Base-by-base conservation (phyloP, 352 stramenopile species). In the Pythium biforme region DNA sequence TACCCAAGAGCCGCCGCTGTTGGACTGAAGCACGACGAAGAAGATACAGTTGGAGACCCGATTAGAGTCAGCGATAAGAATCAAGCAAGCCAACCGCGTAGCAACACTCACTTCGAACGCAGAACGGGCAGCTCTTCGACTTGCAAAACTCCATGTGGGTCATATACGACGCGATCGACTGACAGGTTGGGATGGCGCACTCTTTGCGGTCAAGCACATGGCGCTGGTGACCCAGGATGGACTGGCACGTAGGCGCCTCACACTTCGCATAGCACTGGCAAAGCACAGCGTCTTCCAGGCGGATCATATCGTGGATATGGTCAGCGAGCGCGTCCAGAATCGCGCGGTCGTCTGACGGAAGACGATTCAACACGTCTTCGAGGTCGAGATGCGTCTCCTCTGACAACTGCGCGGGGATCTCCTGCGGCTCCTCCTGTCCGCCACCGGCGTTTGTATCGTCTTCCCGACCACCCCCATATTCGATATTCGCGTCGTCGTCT, bases 301-400 rank as follows among this genome's bases (percentile, higher is more conserved):
- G 48, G 9, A 75, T 66, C 11, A 72, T 72, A 0, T 59, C 66
- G 54, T 75, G 52, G 39, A 71, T 77, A 26, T 76, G 65, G 47
- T 77, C 73, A 2, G 73, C 67, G 8, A 80, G 73, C 20, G 63
- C 55, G 33, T 80, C 73, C 23, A 74, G 20, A 41, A 77, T 52
- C 8, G 23, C 53, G 5, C 48, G 29, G n/a, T 72, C 68, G 15
- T 71, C 62, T 0, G 67, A 69, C 4, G 66, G 59, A 9, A 70
- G 53, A 11, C 50, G 63, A 23, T 62, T 55, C 14, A 80, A 57
- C 7, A 76, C 62, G 6, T 70, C 67, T 47, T 76, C 60, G 2
- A 80, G 51, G 19, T 59, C 50, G 20, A 68, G 55, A 39, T 66
- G 45, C 22, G 54, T 64, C 14, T 61, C 52, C 25, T 72, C 59